These are phyloP conservation scores for Calonectria pauciramosa DNA, from an alignment of 2,329 filamentous ascomycete species.

Conservation along the genomic window DNA sequence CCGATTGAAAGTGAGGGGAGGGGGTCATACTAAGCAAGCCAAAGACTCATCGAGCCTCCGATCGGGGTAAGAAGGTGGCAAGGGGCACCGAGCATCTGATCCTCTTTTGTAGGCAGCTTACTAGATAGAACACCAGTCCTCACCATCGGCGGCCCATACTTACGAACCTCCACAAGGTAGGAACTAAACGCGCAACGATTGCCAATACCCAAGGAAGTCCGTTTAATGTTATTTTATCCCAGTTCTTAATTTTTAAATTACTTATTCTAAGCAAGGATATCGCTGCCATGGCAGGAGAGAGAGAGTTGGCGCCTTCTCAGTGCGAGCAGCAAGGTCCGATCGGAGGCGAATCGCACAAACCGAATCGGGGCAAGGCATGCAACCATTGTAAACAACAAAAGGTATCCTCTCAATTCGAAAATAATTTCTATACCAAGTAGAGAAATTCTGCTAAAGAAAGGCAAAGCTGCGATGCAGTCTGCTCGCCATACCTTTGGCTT, in stretches of 20 bases:
- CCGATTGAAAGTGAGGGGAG: neutral
- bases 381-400: slow-evolving; percentile 7
- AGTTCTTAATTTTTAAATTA: neutral
- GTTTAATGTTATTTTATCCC: too few relatives aligned
- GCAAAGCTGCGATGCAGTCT: neutral
- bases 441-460: neutral
- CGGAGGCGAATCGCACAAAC: neutral
- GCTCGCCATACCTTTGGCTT: neutral
- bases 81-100: neutral
- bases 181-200: neutral
- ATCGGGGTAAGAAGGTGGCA: neutral
- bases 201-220: neutral
- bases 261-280: neutral
- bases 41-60: neutral
- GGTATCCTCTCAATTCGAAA: neutral
- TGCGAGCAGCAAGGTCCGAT: neutral
- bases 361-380: neutral
- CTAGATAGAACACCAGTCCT: neutral
- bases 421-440: neutral
- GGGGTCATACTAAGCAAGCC: neutral
- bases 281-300: neutral
- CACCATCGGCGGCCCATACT: neutral
- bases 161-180: neutral
- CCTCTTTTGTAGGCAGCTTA: neutral
- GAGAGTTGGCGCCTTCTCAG: neutral